Base-by-base conservation (phyloP, 768 basidiomycete genomes). In the Collybia mongolica region DNA sequence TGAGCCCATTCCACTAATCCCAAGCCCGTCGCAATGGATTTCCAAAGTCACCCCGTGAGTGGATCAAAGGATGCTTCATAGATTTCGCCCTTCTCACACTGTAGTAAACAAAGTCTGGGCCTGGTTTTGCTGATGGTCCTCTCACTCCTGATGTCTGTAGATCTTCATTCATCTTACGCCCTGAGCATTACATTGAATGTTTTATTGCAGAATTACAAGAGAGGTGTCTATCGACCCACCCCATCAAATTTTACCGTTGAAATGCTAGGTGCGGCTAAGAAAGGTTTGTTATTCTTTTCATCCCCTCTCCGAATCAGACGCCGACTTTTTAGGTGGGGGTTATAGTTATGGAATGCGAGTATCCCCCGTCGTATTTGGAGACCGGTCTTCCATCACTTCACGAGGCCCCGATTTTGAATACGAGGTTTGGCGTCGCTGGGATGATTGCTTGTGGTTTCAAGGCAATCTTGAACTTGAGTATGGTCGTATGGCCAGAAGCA, bases 371-470 rank as follows among this genome's bases (percentile, higher is more conserved):
- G 55, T 57, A 32, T 58, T 55, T 18, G 69, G 70, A 6, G 64
- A 76, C 49, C 60, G 67, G 19, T 64, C 67, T 6, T 80, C 78
- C 19, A 53, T 67, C 23, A 72, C 64, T 18, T 75, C 76, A 5
- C 48, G 60, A 26, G 60, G 58, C 15, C 70, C 72, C 39, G 51
- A 67, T 40, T 58, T 65, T 7, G 82, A 82, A 50, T 92, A 93
- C 59, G 84, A 86, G 12, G 73, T 93, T 32, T 90, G 87, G 81
- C 75, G 90, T 22, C 72, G 77, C 40, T 93, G 90, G 90, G 90
- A 90, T 50, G 90, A 93, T 58, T 90, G 88, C 51, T 70, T 93
- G 8, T 80, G 74, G 71, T 84, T 91, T 58, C 90, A 93, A 62
- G 82, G 86, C 38, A 66, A 69, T 1, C 70, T 93, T 8, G 89